Base-by-base conservation (phyloP, 1,284 basidiomycete species). In the Leccinum pachyderme region DNA sequence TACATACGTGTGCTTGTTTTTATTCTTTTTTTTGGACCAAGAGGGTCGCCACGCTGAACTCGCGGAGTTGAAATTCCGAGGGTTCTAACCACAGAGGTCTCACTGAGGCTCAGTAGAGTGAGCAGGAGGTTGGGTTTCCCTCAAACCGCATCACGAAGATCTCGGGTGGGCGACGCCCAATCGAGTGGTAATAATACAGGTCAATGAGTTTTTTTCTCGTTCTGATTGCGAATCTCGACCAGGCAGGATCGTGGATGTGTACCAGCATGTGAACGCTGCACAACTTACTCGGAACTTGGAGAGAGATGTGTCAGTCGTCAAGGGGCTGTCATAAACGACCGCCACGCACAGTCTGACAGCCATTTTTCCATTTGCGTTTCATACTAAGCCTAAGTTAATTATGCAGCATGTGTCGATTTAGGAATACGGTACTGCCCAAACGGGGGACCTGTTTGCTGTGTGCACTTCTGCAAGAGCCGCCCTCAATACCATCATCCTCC, bases 351-450 rank as follows among this genome's bases (percentile, higher is more conserved):
- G 55, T 60, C 66, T 66, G 49, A 57, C 68, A 56, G 52, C 50
- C 48, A 37, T 27, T 58, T 55, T 65, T 50, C 61, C 49, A 49
- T 68, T 63, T 68, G 61, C 48, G 59, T 69, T 62, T 66, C 66
- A 65, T 71, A 18, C 18, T 18, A 56, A 68, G 52, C 45, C 47
- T 57, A 32, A 32, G 58, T 70, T 64, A 72, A 70, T 73, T 68
- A 52, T 25, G 44, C 56, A 53, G 53, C 55, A 58, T 65, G 55
- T 63, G 58, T 69, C 60, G 58, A 71, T 61, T 61, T 61, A 62
- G 66, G 59, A 63, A 66, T 67, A 52, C 44, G 55, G 58, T 63
- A 29, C 18, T 18, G 18, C 56, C 68, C 66, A 69, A 70, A 70
- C 60, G 47, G 54, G 69, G 63, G 63, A 47, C 45, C 53, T 50